Evolutionary conservation across 2,329 filamentous ascomycete genomes (phyloP).

Genomic region (Neonectria magnoliae): DNA sequence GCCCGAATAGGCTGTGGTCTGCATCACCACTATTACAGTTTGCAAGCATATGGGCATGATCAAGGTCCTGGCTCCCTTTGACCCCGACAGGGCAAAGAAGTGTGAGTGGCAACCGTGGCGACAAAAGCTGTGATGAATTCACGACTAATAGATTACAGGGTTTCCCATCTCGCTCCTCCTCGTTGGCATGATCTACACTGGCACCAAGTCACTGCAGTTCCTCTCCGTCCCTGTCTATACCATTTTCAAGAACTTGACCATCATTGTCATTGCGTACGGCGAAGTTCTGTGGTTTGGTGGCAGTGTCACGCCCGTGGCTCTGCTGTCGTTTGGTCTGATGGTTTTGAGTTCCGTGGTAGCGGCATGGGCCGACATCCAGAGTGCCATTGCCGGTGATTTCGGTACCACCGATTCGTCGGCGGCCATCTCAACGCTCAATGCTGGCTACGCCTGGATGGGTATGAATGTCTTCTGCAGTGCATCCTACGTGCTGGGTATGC

Average conservation of each 20-base stretch:
- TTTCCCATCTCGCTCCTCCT: constrained; percentile 95
- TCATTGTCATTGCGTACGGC: constrained; percentile 97
- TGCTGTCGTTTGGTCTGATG: constrained; percentile 97
- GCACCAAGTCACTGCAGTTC: constrained; percentile 94
- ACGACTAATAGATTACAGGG: constrained; percentile 65
- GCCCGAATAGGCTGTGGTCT: constrained; percentile 80
- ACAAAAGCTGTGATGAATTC: background rate
- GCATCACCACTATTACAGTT: constrained; percentile 82
- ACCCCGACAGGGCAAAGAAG: constrained; percentile 87
- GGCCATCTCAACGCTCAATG: constrained; percentile 88
- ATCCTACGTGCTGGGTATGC: constrained; percentile 89
- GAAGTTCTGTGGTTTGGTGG: constrained; percentile 99
- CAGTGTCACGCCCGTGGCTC: constrained; percentile 84
- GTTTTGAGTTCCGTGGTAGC: constrained; percentile 93
- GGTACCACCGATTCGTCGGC: constrained; percentile 70
- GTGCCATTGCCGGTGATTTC: constrained; percentile 74
- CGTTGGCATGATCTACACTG: constrained; percentile 99
- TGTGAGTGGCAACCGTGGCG: constrained; percentile 67
- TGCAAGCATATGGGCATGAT: constrained; percentile 87
- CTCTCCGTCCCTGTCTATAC: constrained; percentile 98
- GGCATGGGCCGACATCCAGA: constrained; percentile 96
- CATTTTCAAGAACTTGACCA: constrained; percentile 99
- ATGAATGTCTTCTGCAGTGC: constrained; percentile 96
- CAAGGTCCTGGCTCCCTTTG: constrained; percentile 83
- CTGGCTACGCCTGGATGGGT: constrained; percentile 97